Percentiles rank a stretch among this genome's conserved stretches.
phyloP scores from a whole-genome alignment of 768 basidiomycete species.

The Cubamyces lactineus region DNA sequence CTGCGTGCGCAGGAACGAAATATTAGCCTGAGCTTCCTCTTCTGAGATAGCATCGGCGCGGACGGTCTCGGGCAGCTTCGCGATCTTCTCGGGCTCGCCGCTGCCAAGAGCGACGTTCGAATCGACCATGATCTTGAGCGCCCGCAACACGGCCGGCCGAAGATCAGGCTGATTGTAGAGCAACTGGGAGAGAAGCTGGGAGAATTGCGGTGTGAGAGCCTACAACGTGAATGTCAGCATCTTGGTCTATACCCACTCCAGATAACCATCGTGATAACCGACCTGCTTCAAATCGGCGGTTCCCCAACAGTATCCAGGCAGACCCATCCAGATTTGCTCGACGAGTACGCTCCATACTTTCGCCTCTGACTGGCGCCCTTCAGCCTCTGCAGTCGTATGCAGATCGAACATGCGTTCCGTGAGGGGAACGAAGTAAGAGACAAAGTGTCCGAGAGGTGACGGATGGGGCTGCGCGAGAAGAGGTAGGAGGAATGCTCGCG shows the following conservation, averaged over 20 bases:
- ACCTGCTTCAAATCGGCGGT: conserved; percentile 76
- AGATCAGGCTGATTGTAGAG: conserved; percentile 90
- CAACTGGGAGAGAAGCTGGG: conserved; percentile 89
- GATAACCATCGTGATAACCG: conserved; percentile 22
- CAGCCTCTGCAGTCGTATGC: conserved; percentile 77
- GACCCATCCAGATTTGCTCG: conserved; percentile 90
- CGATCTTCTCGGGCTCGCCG: conserved; percentile 33
- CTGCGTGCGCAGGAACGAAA: conserved; percentile 74
- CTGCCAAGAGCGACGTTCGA: conserved; percentile 67
- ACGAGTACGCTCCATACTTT: conserved; percentile 96
- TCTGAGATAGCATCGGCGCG: conserved; percentile 47
- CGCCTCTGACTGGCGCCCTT: conserved; percentile 77
- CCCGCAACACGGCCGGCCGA: conserved; percentile 79
- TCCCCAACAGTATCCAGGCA: conserved; percentile 88
- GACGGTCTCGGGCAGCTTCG: conserved; percentile 34
- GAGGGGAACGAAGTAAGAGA: conserved; percentile 88
- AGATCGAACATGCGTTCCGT: conserved; percentile 92
- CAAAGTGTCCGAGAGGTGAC: conserved; percentile 83
- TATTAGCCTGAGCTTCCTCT: conserved; percentile 64
- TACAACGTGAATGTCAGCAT: conserved; percentile 36
- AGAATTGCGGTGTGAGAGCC: conserved; percentile 76
- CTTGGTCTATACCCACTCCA: neutral
- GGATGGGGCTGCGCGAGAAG: conserved; percentile 80
- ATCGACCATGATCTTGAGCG: conserved; percentile 80
- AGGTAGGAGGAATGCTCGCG: conserved; percentile 90